Conservation (phyloP, 75 land plant genomes). For the Selaginella tamariscina region DNA sequence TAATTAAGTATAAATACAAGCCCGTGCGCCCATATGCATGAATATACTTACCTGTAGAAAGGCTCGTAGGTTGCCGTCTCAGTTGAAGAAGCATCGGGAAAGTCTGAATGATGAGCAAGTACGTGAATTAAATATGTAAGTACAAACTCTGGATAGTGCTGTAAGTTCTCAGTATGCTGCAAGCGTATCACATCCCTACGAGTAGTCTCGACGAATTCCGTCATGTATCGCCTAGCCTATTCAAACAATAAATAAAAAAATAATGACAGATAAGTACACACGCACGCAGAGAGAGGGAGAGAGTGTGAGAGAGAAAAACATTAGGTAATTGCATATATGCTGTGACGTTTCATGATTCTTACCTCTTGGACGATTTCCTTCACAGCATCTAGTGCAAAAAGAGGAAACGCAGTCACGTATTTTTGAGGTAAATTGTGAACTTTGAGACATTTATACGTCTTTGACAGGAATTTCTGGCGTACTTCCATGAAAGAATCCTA, state of each 20-base stretch:
- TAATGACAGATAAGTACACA: neutral
- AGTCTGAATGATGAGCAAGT: conserved; percentile 63
- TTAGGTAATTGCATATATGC: neutral
- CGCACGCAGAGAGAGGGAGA: neutral
- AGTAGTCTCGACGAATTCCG: conserved; percentile 57
- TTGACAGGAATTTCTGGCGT: conserved; percentile 30
- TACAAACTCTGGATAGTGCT: conserved; percentile 57
- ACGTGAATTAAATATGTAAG: conserved; percentile 65
- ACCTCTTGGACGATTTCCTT: conserved; percentile 45
- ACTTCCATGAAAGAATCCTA: conserved; percentile 45
- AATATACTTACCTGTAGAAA: conserved; percentile 41
- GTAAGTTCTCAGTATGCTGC: conserved; percentile 30
- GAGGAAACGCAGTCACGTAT: conserved; percentile 75
- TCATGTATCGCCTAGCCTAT: conserved; percentile 51
- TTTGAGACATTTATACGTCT: conserved; percentile 39
- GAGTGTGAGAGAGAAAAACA: neutral
- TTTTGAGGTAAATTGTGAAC: conserved; percentile 44
- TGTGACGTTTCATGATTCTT: neutral
- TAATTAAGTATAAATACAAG: neutral
- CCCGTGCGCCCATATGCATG: neutral
- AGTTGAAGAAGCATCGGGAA: conserved; percentile 26
- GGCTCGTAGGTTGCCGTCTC: conserved; percentile 53
- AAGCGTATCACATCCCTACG: conserved; percentile 38
- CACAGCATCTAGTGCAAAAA: conserved; percentile 23
- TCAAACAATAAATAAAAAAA: conserved; percentile 18